phyloP scores from a whole-genome alignment of 108 stramenopile genomes.

The Skeletonema tropicum region DNA sequence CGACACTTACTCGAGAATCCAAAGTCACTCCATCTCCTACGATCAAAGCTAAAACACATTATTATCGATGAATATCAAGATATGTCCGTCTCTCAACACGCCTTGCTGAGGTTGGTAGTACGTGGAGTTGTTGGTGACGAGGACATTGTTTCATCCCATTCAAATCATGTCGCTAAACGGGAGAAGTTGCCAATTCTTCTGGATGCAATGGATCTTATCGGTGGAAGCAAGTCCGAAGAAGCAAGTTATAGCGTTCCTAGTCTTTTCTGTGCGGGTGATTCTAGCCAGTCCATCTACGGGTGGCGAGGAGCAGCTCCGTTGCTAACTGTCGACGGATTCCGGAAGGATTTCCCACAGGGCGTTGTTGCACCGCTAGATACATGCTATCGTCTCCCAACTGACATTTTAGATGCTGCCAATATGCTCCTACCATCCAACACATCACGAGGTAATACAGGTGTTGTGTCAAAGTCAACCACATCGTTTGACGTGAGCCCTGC shows the following conservation, averaged over 20 bases:
- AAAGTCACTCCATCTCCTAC: conserved; percentile 36
- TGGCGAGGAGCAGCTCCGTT: conserved; percentile 64
- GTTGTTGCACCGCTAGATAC: conserved; percentile 52
- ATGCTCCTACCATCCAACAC: conserved; percentile 31
- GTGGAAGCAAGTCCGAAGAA: background rate
- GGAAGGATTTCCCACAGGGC: conserved; percentile 63
- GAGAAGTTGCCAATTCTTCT: conserved; percentile 36
- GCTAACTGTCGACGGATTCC: conserved; percentile 57
- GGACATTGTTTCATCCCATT: background rate
- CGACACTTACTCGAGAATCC: conserved; percentile 39
- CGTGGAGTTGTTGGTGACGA: conserved; percentile 48
- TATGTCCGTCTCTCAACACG: conserved; percentile 61
- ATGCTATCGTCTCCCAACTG: conserved; percentile 56
- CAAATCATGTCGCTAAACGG: conserved; percentile 1
- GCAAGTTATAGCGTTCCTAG: conserved; percentile 45
- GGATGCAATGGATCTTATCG: conserved; percentile 10
- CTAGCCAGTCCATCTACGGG: conserved; percentile 64
- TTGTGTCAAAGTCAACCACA: background rate
- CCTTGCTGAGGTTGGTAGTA: conserved; percentile 50
- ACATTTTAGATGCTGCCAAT: conserved; percentile 54
- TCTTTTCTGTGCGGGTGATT: conserved; percentile 61
- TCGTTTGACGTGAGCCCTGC: conserved; percentile 51
- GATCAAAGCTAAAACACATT: conserved; percentile 52
- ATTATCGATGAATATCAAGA: conserved; percentile 71
- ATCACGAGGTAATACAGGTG: background rate